Evolutionary conservation across 1,284 basidiomycete species (phyloP).

Genomic region (Microbotryomycetes sp.): DNA sequence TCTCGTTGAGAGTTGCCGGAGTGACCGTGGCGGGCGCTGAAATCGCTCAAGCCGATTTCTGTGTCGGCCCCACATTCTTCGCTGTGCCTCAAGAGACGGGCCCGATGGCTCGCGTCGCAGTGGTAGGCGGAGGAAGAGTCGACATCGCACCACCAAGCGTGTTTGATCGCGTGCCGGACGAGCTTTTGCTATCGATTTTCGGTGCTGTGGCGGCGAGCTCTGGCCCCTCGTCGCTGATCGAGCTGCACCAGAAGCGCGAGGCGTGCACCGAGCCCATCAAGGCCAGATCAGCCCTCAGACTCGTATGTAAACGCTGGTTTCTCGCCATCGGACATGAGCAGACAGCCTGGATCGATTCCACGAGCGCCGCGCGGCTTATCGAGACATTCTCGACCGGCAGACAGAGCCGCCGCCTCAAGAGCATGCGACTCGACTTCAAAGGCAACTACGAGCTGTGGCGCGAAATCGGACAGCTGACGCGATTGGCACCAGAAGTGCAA

Average conservation of each 20-base stretch:
- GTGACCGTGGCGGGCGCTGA: no score
- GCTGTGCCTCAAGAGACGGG: no score
- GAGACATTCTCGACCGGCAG: neutral
- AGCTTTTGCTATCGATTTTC: neutral
- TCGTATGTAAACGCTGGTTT: neutral
- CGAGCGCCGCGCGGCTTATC: neutral
- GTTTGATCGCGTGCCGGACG: neutral
- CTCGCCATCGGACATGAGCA: neutral
- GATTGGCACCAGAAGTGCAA: neutral
- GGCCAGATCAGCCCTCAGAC: neutral
- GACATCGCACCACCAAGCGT: no score
- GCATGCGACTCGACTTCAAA: neutral
- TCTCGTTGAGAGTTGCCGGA: no score
- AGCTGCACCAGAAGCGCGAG: no score
- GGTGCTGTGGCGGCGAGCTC: neutral
- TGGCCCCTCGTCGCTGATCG: no score
- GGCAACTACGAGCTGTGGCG: neutral
- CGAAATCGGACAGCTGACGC: neutral
- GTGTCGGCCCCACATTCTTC: no score
- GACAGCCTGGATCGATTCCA: neutral
- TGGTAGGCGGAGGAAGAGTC: no score
- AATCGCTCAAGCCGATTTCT: no score
- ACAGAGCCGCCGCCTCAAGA: neutral
- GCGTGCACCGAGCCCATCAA: neutral
- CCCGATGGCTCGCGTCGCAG: no score